Evolutionary conservation across 1,284 basidiomycete genomes (phyloP).

Genomic region (Fistulina hepatica): DNA sequence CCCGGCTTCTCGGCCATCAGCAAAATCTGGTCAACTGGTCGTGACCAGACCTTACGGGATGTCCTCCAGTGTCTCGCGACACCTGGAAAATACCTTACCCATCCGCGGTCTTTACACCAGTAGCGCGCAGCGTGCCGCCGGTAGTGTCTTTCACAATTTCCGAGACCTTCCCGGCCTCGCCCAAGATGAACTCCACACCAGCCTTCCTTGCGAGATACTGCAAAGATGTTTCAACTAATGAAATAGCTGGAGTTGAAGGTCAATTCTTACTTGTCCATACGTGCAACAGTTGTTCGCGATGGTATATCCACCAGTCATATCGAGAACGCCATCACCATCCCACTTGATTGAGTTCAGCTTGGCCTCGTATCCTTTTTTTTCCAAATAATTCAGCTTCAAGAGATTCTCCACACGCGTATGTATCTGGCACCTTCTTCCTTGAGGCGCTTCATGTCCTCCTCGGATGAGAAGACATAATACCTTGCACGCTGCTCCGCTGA

Average conservation of each 20-base stretch:
- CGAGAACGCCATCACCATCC: not conserved
- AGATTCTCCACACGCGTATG: too few relatives aligned
- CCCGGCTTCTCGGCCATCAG: too few relatives aligned
- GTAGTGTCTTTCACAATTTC: not conserved
- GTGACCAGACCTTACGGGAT: not conserved
- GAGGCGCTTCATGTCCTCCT: not conserved
- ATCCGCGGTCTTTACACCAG: not conserved
- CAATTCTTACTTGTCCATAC: not conserved
- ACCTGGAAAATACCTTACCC: too few relatives aligned
- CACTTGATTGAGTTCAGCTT: not conserved
- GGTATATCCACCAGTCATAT: not conserved
- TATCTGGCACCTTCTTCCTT: not conserved
- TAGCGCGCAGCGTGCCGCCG: not conserved
- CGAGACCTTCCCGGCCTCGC: not conserved
- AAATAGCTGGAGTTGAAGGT: too few relatives aligned
- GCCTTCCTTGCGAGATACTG: constrained; percentile 1
- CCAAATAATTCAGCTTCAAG: too few relatives aligned
- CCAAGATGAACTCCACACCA: not conserved
- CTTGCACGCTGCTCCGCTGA: not conserved
- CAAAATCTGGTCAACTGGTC: not conserved
- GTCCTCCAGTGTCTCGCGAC: too few relatives aligned
- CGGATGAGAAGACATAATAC: not conserved
- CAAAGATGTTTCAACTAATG: not conserved
- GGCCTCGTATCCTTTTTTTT: too few relatives aligned
- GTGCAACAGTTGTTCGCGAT: not conserved